Base-by-base conservation (phyloP, 352 stramenopile species). In the Phytophthora sp. region DNA sequence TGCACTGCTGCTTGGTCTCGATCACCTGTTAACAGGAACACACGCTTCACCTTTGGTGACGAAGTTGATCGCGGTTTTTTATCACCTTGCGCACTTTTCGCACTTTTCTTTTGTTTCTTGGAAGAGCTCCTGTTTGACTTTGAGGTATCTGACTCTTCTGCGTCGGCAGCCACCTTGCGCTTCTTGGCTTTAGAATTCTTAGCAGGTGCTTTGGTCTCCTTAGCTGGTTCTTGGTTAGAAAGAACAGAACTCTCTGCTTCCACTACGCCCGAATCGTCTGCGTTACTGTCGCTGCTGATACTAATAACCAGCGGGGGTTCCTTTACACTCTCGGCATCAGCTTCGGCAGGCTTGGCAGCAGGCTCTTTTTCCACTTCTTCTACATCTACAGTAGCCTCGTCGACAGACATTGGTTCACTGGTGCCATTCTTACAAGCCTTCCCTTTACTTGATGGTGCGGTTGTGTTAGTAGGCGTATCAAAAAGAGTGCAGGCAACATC, bases 1-100 rank as follows among this genome's bases (percentile, higher is more conserved):
- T 95, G 89, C 26, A 92, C 63, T 21, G 69, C 70, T 27, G 74
- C 76, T 45, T 95, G 86, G 55, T 94, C 86, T 21, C 83, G 81
- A 44, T 66, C 80, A 4, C 88, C 88, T 0, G 88, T 95, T 34
- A 96, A 69, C 11, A 96, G 59, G 49, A 96, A 95, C 11, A 83
- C 54, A 8, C 66, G 69, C 11, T 71, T 64, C n/a, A 4, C 32
- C 18, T 56, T 69, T 9, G 50, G 31, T 24, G 55, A 34, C 5
- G 56, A 72, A n/a, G 43, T 31, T 11, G 32, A 27, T 5, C 13
- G 39, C 28, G 45, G 20, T 32, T 51, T 62, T 15, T 68, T 63
- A 0, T 27, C 61, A 4, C 37, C 32, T 13, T 15, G 17, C 48
- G 45, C 46, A n/a, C 75, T 66, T 18, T 68, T 73, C 48, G 45